Evolutionary conservation across 2,329 filamentous ascomycete genomes (phyloP), one percentile per base, ranked within the genome.

Genomic region (Coniochaeta ligniaria): DNA sequence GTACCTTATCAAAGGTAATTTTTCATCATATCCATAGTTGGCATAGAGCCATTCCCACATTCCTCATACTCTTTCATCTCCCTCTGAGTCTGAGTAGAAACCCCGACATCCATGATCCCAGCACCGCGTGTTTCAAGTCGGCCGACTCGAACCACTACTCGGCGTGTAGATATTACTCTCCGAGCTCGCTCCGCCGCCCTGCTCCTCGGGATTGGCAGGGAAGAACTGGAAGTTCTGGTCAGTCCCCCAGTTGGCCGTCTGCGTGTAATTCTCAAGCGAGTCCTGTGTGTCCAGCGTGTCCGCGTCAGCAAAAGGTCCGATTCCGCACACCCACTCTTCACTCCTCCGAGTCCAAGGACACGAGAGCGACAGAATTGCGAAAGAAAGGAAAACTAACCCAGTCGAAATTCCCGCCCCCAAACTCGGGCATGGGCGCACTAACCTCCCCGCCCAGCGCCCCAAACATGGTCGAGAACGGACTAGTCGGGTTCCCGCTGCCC

Each of bases 211-310:
- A 14, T 63, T 66, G 14, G 66, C 76, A 78, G 63, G 71, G 63
- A 83, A 83, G 63, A 84, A 78, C 59, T 80, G 78, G 65, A 83
- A 82, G 17, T 77, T 76, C 60, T 80, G 78, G 35, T 84, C 81
- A 2, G 75, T 72, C 28, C 77, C 80, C 76, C 81, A 85, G 47
- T 77, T 78, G 16, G 80, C 77, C n/a, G 71, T 78, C 59, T 86
- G 83, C 0, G 83, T 78, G 63, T 81, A 85, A 58, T 78, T 84
- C 62, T 86, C 83, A 56, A 86, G 80, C 14, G 80, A 78, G 50
- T 79, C 78, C 83, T 85, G 59, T 56, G 6, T n/a, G n/a, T n/a
- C n/a, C n/a, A n/a, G 33, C 9, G 36, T 43, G 4, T 11, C 64
- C 74, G 62, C 11, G 59, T 64, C 22, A 77, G 71, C 60, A 60